Evolutionary conservation across 2,329 filamentous ascomycete species (phyloP).

Genomic region (Esteya vermicola): DNA sequence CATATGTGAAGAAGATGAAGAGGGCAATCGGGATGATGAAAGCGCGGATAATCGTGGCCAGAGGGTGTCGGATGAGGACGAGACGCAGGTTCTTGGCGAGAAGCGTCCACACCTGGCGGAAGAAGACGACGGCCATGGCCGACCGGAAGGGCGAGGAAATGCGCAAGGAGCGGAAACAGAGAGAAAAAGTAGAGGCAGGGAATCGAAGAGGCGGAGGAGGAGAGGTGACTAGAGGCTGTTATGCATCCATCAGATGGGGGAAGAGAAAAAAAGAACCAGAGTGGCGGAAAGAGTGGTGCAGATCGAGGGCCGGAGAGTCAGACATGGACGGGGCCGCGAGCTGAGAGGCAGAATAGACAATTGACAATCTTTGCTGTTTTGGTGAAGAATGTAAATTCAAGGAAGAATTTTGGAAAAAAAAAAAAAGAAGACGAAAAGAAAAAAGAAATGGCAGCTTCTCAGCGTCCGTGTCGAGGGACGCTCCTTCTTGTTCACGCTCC

Average conservation of each 20-base stretch:
- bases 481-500: too few species aligned
- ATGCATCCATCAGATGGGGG: neutral
- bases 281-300: too few species aligned
- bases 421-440: neutral
- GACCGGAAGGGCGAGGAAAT: neutral
- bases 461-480: too few species aligned
- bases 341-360: too few species aligned
- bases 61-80: constrained; percentile 36
- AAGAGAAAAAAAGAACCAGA: too few species aligned
- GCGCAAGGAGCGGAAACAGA: neutral
- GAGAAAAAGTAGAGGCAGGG: neutral
- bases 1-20: constrained; percentile 50
- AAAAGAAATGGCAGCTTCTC: too few species aligned
- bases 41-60: constrained; percentile 39
- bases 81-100: constrained; percentile 49
- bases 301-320: too few species aligned
- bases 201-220: neutral
- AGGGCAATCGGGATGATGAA: constrained; percentile 45
- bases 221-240: too few species aligned
- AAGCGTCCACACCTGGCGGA: constrained; percentile 44
- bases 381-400: too few species aligned
- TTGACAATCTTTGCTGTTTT: too few species aligned
- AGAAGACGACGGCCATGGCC: constrained; percentile 6
- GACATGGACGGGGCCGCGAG: too few species aligned
- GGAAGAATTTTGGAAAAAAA: neutral